phyloP scores from a whole-genome alignment of 345 rosid genomes.

The Rubroshorea leprosula region DNA sequence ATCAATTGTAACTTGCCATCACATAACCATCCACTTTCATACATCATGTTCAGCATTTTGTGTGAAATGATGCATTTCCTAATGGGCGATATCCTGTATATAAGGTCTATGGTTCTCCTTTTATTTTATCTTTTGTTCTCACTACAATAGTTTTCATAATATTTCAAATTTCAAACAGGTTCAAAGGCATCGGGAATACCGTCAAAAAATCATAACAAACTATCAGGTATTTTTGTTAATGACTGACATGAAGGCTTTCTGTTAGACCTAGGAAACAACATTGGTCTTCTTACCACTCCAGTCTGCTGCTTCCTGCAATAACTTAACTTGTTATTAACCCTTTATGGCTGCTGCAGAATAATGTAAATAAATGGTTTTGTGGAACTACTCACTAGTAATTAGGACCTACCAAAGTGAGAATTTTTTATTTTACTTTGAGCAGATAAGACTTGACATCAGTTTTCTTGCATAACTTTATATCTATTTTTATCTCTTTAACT shows the following conservation, averaged over 20 bases:
- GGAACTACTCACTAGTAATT: not conserved
- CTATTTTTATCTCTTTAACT: conserved; percentile 1
- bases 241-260: not conserved
- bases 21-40: too few species aligned
- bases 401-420: not conserved
- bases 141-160: not conserved
- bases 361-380: not conserved
- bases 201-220: conserved; percentile 60
- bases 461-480: not conserved
- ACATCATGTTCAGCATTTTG: not conserved
- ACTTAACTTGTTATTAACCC: too few species aligned
- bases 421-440: not conserved
- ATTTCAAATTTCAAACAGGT: conserved; percentile 32
- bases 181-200: conserved; percentile 73
- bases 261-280: too few species aligned
- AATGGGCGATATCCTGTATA: not conserved
- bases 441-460: not conserved
- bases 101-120: not conserved
- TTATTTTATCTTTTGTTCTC: conserved; percentile 1
- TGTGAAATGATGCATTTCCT: not conserved
- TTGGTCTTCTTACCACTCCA: too few species aligned
- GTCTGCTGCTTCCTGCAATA: not conserved
- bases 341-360: not conserved
- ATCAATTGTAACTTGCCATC: not conserved
- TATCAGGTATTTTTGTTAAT: conserved; percentile 51